Evolutionary conservation across 192 early-diverging fungal species (phyloP).

Genomic region (Entomortierella beljakovae): DNA sequence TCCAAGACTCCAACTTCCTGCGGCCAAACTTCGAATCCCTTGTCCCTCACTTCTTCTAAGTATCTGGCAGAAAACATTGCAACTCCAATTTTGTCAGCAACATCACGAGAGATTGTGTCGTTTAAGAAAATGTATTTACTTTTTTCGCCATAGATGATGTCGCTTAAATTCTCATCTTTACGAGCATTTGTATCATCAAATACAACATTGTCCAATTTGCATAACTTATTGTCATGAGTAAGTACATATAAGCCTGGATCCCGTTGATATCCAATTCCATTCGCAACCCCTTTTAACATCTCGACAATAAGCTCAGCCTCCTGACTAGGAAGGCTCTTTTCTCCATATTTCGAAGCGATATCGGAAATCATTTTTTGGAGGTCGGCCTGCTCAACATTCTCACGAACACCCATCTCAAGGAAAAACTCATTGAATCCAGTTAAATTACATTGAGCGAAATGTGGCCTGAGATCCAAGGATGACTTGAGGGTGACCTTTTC

Average conservation of each 20-base stretch:
- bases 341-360: not conserved
- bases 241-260: not conserved
- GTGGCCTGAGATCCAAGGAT: constrained; percentile 5
- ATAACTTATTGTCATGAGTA: constrained; percentile 4
- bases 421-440: constrained; percentile 3
- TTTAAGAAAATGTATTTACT: constrained; percentile 5
- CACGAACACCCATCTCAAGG: constrained; percentile 20
- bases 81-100: constrained; percentile 13
- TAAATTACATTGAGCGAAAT: constrained; percentile 5
- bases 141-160: not conserved
- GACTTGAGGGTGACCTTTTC: constrained; percentile 18
- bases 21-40: constrained; percentile 10
- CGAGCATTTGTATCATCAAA: constrained; percentile 20
- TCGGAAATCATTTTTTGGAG: not conserved
- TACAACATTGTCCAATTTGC: constrained; percentile 11
- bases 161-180: not conserved
- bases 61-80: constrained; percentile 9
- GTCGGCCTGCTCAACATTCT: constrained; percentile 5
- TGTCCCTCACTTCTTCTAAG: constrained; percentile 14
- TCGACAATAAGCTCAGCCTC: constrained; percentile 17
- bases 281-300: not conserved
- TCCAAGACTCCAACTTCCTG: constrained; percentile 28
- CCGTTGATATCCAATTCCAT: too few species aligned
- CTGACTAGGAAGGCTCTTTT: not conserved
- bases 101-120: not conserved